Percentiles rank a stretch among this genome's conserved stretches.
These are phyloP conservation scores for Herpetospermum pedunculosum DNA, from an alignment of 306 rosid genomes.

Conservation along the genomic window DNA sequence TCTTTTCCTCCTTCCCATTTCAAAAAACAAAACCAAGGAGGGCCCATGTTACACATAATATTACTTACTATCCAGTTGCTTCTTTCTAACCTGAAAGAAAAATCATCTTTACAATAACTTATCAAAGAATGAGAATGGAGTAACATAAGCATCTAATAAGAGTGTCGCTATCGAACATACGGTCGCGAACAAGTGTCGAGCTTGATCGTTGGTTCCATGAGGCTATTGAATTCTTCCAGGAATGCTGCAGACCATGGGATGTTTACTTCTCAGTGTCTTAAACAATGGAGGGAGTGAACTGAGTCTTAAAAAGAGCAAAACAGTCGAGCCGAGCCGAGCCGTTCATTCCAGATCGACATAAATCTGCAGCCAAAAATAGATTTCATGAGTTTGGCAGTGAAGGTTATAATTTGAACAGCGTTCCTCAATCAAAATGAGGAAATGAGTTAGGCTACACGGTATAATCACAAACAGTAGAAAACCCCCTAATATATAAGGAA, in stretches of 20 bases:
- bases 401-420: constrained; percentile 8
- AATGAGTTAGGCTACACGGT: background rate
- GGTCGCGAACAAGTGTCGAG: background rate
- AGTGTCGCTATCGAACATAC: background rate
- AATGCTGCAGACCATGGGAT: background rate
- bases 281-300: constrained; percentile 1
- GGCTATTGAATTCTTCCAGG: background rate
- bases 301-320: background rate
- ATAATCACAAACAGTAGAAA: background rate
- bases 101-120: background rate
- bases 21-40: background rate
- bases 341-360: constrained; percentile 48
- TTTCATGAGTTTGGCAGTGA: constrained; percentile 5
- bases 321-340: background rate
- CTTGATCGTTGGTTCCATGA: background rate
- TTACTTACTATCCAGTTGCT: background rate
- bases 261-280: background rate
- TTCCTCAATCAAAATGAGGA: background rate
- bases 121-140: background rate
- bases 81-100: background rate
- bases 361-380: constrained; percentile 45
- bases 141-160: background rate
- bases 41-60: background rate
- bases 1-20: background rate
- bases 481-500: background rate